Conservation (phyloP, 2,329 filamentous ascomycete species). For the Aspergillus persii region DNA sequence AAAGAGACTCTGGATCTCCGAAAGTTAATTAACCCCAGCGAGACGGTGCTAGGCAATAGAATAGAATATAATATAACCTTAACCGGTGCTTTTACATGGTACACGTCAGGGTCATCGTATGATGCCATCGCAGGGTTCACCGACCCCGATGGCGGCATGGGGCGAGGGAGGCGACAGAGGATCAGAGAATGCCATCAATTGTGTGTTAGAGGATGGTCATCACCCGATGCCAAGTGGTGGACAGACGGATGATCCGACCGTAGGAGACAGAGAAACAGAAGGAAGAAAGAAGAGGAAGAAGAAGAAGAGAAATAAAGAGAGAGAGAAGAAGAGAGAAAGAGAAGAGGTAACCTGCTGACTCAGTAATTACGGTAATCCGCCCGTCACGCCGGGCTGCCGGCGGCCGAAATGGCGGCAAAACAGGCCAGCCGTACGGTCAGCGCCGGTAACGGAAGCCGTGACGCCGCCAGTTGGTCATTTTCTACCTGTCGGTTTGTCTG, state of each 20-base stretch:
- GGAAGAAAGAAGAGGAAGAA: too few relatives aligned
- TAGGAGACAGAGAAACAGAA: too few relatives aligned
- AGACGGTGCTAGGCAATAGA: too few relatives aligned
- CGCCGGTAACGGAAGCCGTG: neutral
- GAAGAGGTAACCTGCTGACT: neutral
- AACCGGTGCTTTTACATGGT: neutral
- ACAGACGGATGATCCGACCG: conserved; percentile 18
- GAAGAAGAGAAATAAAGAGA: too few relatives aligned
- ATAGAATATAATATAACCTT: neutral
- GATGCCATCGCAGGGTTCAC: neutral
- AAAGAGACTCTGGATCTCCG: too few relatives aligned
- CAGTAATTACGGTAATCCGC: neutral
- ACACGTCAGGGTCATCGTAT: neutral
- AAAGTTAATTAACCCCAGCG: too few relatives aligned
- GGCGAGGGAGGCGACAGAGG: too few relatives aligned
- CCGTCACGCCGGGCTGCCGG: neutral
- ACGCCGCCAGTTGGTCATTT: conserved; percentile 14
- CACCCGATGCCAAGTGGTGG: conserved; percentile 22
- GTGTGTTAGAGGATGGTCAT: neutral
- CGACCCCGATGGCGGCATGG: neutral
- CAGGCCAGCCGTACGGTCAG: neutral
- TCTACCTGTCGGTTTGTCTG: neutral
- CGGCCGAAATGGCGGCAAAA: neutral
- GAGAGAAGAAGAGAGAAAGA: too few relatives aligned
- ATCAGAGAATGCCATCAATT: too few relatives aligned